Evolutionary conservation across 306 rosid genomes (phyloP).

Genomic region (Arachis stenosperma): DNA sequence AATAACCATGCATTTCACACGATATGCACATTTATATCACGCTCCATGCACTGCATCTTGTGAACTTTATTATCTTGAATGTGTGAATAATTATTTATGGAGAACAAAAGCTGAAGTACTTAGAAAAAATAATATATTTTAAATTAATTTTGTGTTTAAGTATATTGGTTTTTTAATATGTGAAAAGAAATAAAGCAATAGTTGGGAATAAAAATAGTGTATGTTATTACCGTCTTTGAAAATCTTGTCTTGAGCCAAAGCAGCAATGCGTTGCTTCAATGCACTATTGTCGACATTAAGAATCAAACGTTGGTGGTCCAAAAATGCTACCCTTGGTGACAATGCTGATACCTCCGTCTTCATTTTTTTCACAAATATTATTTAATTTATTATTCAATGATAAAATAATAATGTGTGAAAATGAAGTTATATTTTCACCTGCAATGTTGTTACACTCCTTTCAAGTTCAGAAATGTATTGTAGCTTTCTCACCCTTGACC

Average conservation of each 20-base stretch:
- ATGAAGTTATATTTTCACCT: slow-evolving; percentile 48
- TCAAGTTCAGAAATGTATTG: slow-evolving; percentile 94
- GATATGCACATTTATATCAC: too few relatives aligned
- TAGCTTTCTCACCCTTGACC: slow-evolving; percentile 89
- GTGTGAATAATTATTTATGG: too few relatives aligned
- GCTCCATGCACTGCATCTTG: too few relatives aligned
- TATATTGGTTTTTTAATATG: too few relatives aligned
- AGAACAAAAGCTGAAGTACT: slow-evolving; percentile 1
- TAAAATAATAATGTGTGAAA: not conserved
- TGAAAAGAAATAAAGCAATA: not conserved
- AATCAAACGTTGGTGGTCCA: slow-evolving; percentile 96
- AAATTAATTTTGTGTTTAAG: too few relatives aligned
- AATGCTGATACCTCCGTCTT: slow-evolving; percentile 94
- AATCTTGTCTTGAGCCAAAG: slow-evolving; percentile 94
- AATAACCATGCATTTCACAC: too few relatives aligned
- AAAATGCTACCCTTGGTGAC: slow-evolving; percentile 90
- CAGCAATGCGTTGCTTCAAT: slow-evolving; percentile 95
- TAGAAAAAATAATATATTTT: too few relatives aligned
- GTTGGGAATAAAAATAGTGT: not conserved
- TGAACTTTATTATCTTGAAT: too few relatives aligned
- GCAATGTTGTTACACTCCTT: slow-evolving; percentile 83
- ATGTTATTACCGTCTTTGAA: slow-evolving; percentile 79
- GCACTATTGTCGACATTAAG: slow-evolving; percentile 89
- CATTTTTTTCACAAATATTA: slow-evolving; percentile 19
- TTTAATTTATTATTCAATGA: not conserved